Evolutionary conservation across 2,329 filamentous ascomycete species (phyloP).

Genomic region (Davidsoniella australis): DNA sequence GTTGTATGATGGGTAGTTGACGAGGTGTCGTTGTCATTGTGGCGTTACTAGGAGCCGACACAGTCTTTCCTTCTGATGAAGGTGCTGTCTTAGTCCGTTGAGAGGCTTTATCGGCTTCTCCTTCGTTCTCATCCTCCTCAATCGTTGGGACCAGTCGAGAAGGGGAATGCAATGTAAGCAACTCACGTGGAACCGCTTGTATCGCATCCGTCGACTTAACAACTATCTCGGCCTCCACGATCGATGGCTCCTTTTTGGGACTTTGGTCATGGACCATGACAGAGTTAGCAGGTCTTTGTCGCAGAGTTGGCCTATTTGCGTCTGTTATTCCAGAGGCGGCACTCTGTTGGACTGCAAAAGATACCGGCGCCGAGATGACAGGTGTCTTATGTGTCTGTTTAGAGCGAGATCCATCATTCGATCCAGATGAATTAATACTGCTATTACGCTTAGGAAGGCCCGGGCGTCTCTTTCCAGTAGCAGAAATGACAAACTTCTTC

Average conservation of each 20-base stretch:
- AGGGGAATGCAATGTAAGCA: neutral
- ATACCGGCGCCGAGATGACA: neutral
- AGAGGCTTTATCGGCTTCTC: slow-evolving; percentile 3
- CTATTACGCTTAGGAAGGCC: slow-evolving; percentile 8
- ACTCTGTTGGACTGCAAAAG: neutral
- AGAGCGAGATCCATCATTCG: slow-evolving; percentile 12
- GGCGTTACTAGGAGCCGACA: neutral
- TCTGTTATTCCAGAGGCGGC: neutral
- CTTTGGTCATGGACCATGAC: slow-evolving; percentile 6
- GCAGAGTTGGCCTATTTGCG: no score
- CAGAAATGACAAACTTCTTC: slow-evolving; percentile 21
- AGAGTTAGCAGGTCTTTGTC: neutral
- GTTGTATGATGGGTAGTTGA: no score
- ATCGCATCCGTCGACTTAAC: no score
- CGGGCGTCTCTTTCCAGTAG: slow-evolving; percentile 15
- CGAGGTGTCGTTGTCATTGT: no score
- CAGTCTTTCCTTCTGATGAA: neutral
- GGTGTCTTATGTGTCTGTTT: neutral
- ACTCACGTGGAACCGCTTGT: neutral
- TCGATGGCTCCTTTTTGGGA: neutral
- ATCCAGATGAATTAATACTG: slow-evolving; percentile 2
- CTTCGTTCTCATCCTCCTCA: slow-evolving; percentile 5
- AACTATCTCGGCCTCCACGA: no score
- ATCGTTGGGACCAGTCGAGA: slow-evolving; percentile 4
- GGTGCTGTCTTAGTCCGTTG: slow-evolving; percentile 1